phyloP scores from a whole-genome alignment of 2,329 filamentous ascomycete genomes.

The Claviceps digitariae region DNA sequence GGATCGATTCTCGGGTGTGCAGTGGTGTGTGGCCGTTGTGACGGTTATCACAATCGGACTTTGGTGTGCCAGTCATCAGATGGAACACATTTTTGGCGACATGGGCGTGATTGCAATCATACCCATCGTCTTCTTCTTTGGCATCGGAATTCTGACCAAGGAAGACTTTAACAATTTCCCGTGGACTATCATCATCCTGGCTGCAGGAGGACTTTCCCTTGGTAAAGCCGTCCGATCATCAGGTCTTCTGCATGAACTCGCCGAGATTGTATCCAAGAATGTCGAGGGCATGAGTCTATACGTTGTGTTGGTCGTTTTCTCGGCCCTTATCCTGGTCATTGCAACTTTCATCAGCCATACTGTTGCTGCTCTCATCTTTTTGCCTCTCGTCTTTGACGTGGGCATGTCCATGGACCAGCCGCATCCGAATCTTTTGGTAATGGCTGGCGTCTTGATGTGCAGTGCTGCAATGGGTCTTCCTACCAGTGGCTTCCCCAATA shows the following conservation, averaged over 20 bases:
- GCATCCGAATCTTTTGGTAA: slow-evolving; percentile 87
- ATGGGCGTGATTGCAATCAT: slow-evolving; percentile 98
- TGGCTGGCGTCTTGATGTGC: slow-evolving; percentile 92
- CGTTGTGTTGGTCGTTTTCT: slow-evolving; percentile 74
- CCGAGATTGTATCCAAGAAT: slow-evolving; percentile 55
- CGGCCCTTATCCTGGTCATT: slow-evolving; percentile 71
- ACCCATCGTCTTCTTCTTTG: slow-evolving; percentile 90
- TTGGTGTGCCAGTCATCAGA: slow-evolving; percentile 85
- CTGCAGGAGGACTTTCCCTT: slow-evolving; percentile 80
- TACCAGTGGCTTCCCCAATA: slow-evolving; percentile 94
- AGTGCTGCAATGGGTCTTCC: slow-evolving; percentile 92
- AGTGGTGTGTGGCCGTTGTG: slow-evolving; percentile 83
- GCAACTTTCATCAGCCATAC: slow-evolving; percentile 98
- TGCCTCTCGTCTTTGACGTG: slow-evolving; percentile 80
- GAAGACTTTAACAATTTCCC: slow-evolving; percentile 99
- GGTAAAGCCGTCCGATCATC: slow-evolving; percentile 92
- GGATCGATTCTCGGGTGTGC: slow-evolving; percentile 74
- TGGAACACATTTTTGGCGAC: slow-evolving; percentile 81
- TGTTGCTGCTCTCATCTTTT: slow-evolving; percentile 85
- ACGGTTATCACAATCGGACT: slow-evolving; percentile 75
- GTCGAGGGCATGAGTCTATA: slow-evolving; percentile 77
- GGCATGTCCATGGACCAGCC: slow-evolving; percentile 76
- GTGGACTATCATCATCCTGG: slow-evolving; percentile 98
- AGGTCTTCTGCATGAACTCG: slow-evolving; percentile 80
- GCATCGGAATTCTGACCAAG: slow-evolving; percentile 89